Percentiles rank a stretch among this genome's conserved stretches.
Evolutionary conservation across 768 basidiomycete species (phyloP).

Genomic region (Leccinum obscurum): DNA sequence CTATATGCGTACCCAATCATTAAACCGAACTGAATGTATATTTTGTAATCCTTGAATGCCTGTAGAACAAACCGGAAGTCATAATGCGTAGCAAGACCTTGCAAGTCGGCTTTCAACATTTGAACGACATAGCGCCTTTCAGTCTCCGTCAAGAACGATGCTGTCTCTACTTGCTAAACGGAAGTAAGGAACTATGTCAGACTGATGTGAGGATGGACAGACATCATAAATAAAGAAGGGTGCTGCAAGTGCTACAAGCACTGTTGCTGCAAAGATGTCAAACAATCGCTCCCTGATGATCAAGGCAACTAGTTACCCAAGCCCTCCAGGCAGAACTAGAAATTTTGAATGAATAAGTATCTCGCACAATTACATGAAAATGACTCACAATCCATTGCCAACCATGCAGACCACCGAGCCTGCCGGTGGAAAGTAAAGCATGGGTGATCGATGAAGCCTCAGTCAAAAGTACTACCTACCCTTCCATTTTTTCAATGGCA

Average conservation of each 20-base stretch:
- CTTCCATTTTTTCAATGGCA: constrained; percentile 35
- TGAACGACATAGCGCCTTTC: constrained; percentile 42
- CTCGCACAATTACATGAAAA: too few species aligned
- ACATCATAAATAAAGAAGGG: constrained; percentile 57
- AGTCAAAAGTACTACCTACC: constrained; percentile 27
- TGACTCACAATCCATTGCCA: constrained; percentile 41
- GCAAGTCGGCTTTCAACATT: constrained; percentile 43
- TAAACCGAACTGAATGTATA: constrained; percentile 29
- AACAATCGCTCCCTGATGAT: neutral
- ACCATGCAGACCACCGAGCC: constrained; percentile 33
- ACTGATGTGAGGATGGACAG: constrained; percentile 15
- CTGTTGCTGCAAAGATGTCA: constrained; percentile 9
- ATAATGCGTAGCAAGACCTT: constrained; percentile 45
- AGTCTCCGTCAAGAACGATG: constrained; percentile 29
- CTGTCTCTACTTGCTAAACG: constrained; percentile 14
- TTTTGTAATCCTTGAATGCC: constrained; percentile 47
- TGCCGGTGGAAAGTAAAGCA: constrained; percentile 9
- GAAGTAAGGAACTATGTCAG: constrained; percentile 2
- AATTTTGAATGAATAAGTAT: constrained; percentile 4
- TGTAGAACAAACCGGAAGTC: constrained; percentile 47
- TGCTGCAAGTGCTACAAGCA: constrained; percentile 15
- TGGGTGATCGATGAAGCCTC: neutral
- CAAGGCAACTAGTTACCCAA: constrained; percentile 13
- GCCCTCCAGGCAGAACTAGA: constrained; percentile 34
- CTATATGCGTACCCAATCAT: constrained; percentile 38